Conservation (phyloP, 805 yeast species). For the Tanozyma kutaoensis region DNA sequence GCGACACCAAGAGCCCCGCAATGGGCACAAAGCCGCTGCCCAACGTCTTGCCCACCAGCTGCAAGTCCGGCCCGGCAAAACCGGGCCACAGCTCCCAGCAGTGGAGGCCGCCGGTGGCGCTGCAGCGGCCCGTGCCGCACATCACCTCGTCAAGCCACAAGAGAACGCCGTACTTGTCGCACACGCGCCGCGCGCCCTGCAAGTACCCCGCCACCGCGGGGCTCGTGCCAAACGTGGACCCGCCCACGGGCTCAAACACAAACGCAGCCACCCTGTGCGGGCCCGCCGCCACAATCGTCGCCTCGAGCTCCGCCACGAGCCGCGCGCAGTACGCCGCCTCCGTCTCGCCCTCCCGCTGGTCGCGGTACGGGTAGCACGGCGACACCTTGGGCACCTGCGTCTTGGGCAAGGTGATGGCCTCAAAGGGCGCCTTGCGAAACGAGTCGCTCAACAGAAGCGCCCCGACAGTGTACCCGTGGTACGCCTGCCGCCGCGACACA, state of each 20-base stretch:
- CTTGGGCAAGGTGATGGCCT: slow-evolving; percentile 4
- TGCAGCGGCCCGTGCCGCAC: slow-evolving; percentile 42
- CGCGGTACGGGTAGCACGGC: slow-evolving; percentile 6
- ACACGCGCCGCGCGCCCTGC: slow-evolving; percentile 28
- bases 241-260: slow-evolving; percentile 12
- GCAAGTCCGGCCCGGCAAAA: slow-evolving; percentile 6
- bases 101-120: slow-evolving; percentile 22
- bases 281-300: slow-evolving; percentile 3
- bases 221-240: slow-evolving; percentile 14
- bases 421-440: slow-evolving; percentile 2
- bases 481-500: slow-evolving; percentile 5
- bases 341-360: slow-evolving; percentile 3
- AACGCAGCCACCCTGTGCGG: slow-evolving; percentile 11
- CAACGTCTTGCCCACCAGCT: slow-evolving; percentile 7
- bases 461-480: slow-evolving; percentile 8
- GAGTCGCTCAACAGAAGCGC: slow-evolving; percentile 5
- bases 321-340: slow-evolving; percentile 4
- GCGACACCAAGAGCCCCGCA: slow-evolving; percentile 7
- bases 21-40: slow-evolving; percentile 7
- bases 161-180: slow-evolving; percentile 38
- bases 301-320: slow-evolving; percentile 5
- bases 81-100: slow-evolving; percentile 35
- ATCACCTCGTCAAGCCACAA: slow-evolving; percentile 42
- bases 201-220: slow-evolving; percentile 6
- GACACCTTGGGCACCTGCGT: slow-evolving; percentile 5